Base-by-base conservation (phyloP, 208 protist species). In the Acanthamoeba triangularis region DNA sequence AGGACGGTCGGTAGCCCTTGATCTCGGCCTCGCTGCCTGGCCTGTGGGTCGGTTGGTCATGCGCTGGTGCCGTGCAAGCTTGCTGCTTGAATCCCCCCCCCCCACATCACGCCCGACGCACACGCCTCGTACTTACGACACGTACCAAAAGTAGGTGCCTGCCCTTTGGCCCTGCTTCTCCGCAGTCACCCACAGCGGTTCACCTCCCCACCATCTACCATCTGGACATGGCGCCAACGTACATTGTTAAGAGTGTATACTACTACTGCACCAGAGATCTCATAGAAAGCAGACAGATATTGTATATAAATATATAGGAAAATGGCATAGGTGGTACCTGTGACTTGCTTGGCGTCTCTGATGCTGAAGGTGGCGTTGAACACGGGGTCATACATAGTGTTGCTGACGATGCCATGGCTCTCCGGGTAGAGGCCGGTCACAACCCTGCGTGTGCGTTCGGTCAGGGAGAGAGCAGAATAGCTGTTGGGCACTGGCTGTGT, bases 401-500 rank as follows among this genome's bases (percentile, higher is more conserved):
- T 95, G 56, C 49, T 61, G 10, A 95, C 93, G 13, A 95, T 95
- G 41, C 93, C 93, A 59, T 95, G 93, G 35, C n/a, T 74, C 61
- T 95, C 93, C 13, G 93, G 61, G 35, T 95, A 95, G n/a, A 95
- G 74, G 5, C 93, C 93, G 18, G 93, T 95, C 37, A 95, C 93
- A 18, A 95, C 61, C 3, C 85, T 47, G n/a, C 37, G 30, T 28
- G 35, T 8, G 30, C 18, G 8, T 6, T 56, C 7, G 44, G 28
- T 56, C 23, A 33, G 63, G 63, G 5, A 65, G 14, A 8, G 11
- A 65, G 14, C 7, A 90, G 54, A 11, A 20, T 3, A 23, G 14
- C 47, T 91, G 49, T 28, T 52, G 16, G 37, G 35, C 20, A 37
- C 72, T 47, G 37, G 3, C 37, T 41, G 37, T 41, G 37, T 41